Conservation (phyloP, 2,329 filamentous ascomycete genomes). For the Gremmenia infestans region DNA sequence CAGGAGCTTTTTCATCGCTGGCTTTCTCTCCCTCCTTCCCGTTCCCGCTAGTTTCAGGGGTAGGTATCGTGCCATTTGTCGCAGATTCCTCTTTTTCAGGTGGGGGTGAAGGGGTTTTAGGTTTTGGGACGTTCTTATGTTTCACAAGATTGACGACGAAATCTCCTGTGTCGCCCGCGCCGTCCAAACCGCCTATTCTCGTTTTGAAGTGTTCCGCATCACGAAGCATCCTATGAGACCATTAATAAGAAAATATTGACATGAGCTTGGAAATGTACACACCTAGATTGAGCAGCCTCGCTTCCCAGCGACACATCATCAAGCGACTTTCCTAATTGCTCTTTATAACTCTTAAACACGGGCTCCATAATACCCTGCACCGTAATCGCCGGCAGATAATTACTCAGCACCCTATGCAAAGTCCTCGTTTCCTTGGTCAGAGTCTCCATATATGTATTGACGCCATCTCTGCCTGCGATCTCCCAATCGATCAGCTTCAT, state of each 20-base stretch:
- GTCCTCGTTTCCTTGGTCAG: slow-evolving; percentile 66
- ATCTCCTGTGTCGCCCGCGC: slow-evolving; percentile 64
- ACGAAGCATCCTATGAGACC: slow-evolving; percentile 48
- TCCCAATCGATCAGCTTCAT: slow-evolving; percentile 66
- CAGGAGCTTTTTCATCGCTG: neutral
- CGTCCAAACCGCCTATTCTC: slow-evolving; percentile 58
- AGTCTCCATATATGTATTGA: slow-evolving; percentile 64
- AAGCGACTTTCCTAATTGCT: slow-evolving; percentile 62
- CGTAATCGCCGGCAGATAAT: slow-evolving; percentile 59
- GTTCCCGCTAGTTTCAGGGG: neutral
- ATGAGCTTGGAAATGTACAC: slow-evolving; percentile 28
- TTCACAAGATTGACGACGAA: slow-evolving; percentile 61
- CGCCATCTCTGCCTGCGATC: slow-evolving; percentile 32
- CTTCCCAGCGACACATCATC: slow-evolving; percentile 53
- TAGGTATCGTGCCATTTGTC: neutral
- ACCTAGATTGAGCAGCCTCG: slow-evolving; percentile 58
- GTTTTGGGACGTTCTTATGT: slow-evolving; percentile 41
- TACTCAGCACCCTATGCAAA: slow-evolving; percentile 62
- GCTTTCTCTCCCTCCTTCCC: neutral
- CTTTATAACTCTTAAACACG: slow-evolving; percentile 61
- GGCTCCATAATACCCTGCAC: slow-evolving; percentile 65
- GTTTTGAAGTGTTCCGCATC: slow-evolving; percentile 60
- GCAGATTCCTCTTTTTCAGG: neutral
- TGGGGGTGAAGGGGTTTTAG: neutral
- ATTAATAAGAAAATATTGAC: neutral